Conservation (phyloP, 306 rosid genomes). For the Acacia crassicarpa region DNA sequence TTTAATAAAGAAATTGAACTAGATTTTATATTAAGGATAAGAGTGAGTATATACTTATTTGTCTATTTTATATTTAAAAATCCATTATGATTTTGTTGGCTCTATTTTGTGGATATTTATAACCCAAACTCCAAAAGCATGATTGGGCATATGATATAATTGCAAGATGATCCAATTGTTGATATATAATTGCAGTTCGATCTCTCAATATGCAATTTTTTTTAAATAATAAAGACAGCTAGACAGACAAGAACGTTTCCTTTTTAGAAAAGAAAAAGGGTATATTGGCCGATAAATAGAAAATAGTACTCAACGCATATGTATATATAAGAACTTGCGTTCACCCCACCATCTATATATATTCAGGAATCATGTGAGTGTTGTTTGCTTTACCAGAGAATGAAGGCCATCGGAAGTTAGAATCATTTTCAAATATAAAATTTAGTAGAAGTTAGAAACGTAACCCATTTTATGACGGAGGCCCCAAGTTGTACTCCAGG, state of each 20-base stretch:
- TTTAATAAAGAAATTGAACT: too few species aligned
- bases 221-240: background rate
- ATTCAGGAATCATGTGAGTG: background rate
- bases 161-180: background rate
- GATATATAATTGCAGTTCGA: background rate
- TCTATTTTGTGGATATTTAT: background rate
- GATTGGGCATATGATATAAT: background rate
- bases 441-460: background rate
- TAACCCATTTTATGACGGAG: background rate
- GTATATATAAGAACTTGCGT: background rate
- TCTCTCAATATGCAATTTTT: background rate
- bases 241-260: background rate
- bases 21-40: too few species aligned
- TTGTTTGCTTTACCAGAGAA: background rate
- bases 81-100: background rate
- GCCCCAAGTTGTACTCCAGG: background rate
- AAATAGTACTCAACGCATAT: background rate
- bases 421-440: background rate
- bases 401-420: background rate
- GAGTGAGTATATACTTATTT: too few species aligned
- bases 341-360: background rate
- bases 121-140: background rate
- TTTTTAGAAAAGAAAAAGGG: background rate
- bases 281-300: background rate
- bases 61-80: background rate